phyloP scores from a whole-genome alignment of 2,329 filamentous ascomycete species.

The Penicillium oxalicum region DNA sequence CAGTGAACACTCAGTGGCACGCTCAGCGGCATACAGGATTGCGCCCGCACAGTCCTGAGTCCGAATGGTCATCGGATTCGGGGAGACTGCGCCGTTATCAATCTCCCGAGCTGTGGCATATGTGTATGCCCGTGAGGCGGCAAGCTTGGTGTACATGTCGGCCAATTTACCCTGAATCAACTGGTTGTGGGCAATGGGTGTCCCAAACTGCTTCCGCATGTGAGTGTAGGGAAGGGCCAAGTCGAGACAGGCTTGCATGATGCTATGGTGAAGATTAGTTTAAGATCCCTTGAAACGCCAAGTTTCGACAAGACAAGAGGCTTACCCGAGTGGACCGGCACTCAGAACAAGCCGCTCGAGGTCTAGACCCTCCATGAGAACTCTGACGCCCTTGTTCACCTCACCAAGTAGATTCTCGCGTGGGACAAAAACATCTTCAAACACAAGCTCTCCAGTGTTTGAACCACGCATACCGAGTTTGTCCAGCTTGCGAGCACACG shows the following conservation, averaged over 20 bases:
- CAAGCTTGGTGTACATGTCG: conserved; percentile 95
- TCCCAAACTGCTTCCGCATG: conserved; percentile 79
- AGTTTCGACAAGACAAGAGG: neutral
- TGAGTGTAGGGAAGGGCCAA: conserved; percentile 83
- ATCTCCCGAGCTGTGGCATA: conserved; percentile 74
- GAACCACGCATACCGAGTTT: conserved; percentile 98
- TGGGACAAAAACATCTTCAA: conserved; percentile 87
- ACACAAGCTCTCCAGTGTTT: conserved; percentile 90
- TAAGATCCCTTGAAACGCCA: neutral
- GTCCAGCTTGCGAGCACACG: conserved; percentile 83
- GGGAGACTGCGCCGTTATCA: conserved; percentile 58
- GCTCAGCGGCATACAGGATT: conserved; percentile 86
- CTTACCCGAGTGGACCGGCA: conserved; percentile 73
- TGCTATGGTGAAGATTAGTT: conserved; percentile 33
- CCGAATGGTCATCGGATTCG: conserved; percentile 47
- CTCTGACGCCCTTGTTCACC: conserved; percentile 75
- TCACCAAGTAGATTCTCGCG: conserved; percentile 71
- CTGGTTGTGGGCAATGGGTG: conserved; percentile 85
- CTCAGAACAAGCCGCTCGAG: conserved; percentile 88
- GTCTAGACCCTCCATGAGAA: conserved; percentile 94
- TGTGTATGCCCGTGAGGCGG: conserved; percentile 78
- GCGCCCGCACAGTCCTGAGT: conserved; percentile 93
- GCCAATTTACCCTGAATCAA: conserved; percentile 87
- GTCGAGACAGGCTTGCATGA: conserved; percentile 91
- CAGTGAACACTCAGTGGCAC: conserved; percentile 73